Base-by-base conservation (phyloP, 345 rosid species). In the Excoecaria cochinchinensis region DNA sequence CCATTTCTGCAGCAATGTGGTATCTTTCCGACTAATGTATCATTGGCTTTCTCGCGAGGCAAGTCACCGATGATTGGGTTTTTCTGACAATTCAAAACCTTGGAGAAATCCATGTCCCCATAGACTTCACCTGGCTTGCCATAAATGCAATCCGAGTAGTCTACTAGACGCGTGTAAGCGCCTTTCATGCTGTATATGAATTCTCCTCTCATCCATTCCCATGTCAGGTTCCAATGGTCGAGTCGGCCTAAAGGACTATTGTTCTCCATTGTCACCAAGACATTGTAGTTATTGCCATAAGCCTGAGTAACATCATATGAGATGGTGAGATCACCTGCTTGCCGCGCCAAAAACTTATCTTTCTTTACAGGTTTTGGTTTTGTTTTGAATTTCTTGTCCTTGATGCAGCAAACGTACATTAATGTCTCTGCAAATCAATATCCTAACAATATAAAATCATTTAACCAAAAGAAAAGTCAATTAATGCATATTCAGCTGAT, bases 181-280 rank as follows among this genome's bases (percentile, higher is more conserved):
- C 99, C 99, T 75, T 87, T 75, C 97, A 95, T 92, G 22, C 86
- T 67, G 82, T 78, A 58, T 69, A 92, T 91, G 83, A 95, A 91
- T 85, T 95, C 99, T 39, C 92, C 95, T 67, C 92, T 80, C 86
- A 71, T 89, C 97, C 99, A 95, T 74, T 95, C 95, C 97, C 97
- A 95, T 1, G 97, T 92, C 22, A 95, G 42, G 84, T 95, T 92
- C 99, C 99, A 95, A 63, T 84, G 91, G 71, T 95, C 97, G 15
- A 95, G 90, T 7, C 92, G 83, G 58, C 97, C 94, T 4, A 95
- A 75, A 0, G 95, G 92, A 52, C 67, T 82, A 82, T 79, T 82
- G 81, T 95, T 95, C 79, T 95, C 93, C 22, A 92, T 87, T 8
- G 97, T 95, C 44, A 95, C 97, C 81, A 92, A 93, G 17, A 97